phyloP scores from a whole-genome alignment of 495 filamentous ascomycete species.

The Neurospora sp. region DNA sequence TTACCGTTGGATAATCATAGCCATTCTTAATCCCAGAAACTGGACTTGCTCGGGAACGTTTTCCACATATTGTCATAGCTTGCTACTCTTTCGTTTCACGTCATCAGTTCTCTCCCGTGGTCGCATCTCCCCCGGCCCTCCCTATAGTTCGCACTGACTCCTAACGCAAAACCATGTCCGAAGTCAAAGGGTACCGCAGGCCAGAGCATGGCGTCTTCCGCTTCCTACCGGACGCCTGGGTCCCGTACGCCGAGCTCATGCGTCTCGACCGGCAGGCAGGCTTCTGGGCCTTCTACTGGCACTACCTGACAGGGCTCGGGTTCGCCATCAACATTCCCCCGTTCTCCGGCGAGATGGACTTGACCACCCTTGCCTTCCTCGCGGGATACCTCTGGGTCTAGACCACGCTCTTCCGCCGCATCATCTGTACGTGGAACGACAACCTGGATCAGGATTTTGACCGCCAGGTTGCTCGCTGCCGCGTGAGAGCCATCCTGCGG shows the following conservation, averaged over 20 bases:
- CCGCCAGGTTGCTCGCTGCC: slow-evolving; percentile 24
- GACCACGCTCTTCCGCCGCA: slow-evolving; percentile 7
- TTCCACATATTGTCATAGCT: slow-evolving; percentile 1
- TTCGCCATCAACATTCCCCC: slow-evolving; percentile 14
- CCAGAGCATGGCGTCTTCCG: slow-evolving; percentile 1
- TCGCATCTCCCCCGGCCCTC: no score
- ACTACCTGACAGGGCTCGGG: slow-evolving; percentile 21
- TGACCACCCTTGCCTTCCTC: not conserved
- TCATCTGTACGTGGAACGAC: slow-evolving; percentile 32
- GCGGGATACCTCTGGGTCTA: not conserved
- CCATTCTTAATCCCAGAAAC: not conserved
- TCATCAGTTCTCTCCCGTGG: not conserved
- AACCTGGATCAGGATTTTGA: slow-evolving; percentile 33
- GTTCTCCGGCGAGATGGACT: not conserved
- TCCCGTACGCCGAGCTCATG: slow-evolving; percentile 34
- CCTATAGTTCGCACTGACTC: no score
- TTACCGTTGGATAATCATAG: no score
- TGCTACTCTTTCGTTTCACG: slow-evolving; percentile 1
- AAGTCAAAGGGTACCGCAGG: not conserved
- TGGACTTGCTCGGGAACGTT: not conserved
- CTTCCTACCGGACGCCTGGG: slow-evolving; percentile 16
- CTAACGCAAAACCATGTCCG: not conserved
- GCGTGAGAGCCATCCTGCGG: slow-evolving; percentile 30
- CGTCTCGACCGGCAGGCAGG: slow-evolving; percentile 29
- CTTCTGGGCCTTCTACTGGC: slow-evolving; percentile 25